Percentiles rank a stretch among this genome's conserved stretches.
Evolutionary conservation across 2,329 filamentous ascomycete species (phyloP).

Genomic region (Amylocarpus encephaloides): DNA sequence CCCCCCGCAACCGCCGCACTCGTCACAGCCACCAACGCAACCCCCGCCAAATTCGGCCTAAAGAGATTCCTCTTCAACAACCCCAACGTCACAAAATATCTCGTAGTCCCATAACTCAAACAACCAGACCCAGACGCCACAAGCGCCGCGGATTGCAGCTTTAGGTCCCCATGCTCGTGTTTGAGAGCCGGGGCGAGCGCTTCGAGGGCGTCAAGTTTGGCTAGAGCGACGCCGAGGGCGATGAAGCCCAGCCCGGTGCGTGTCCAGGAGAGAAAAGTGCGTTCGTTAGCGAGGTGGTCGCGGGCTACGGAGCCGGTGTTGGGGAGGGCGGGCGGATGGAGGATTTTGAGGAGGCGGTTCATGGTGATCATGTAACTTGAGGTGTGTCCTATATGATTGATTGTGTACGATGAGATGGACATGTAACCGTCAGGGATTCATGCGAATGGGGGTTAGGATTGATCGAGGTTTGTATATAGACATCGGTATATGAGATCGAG

Average conservation of each 20-base stretch:
- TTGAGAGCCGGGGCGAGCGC: constrained; percentile 20
- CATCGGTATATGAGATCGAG: too few species aligned
- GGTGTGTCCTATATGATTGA: too few species aligned
- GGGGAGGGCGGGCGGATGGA: constrained; percentile 15
- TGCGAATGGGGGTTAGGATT: too few species aligned
- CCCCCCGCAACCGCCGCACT: constrained; percentile 16
- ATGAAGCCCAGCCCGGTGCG: constrained; percentile 46
- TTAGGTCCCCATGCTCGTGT: constrained; percentile 30
- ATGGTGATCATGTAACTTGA: background rate
- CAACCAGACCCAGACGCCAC: constrained; percentile 40
- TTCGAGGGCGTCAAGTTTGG: constrained; percentile 42
- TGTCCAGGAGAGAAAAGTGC: constrained; percentile 47
- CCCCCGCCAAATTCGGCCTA: constrained; percentile 65
- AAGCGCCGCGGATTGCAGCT: constrained; percentile 36
- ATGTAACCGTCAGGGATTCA: too few species aligned
- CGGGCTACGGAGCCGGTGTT: constrained; percentile 45
- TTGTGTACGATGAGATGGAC: too few species aligned
- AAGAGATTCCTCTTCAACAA: constrained; percentile 40
- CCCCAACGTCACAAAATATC: constrained; percentile 41
- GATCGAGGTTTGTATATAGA: too few species aligned
- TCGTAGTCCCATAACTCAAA: constrained; percentile 40
- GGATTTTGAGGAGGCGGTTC: constrained; percentile 16
- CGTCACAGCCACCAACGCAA: constrained; percentile 77
- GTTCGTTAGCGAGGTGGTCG: constrained; percentile 44
- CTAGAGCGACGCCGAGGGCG: constrained; percentile 44